Base-by-base conservation (phyloP, 2,329 filamentous ascomycete species). In the Colletotrichum viniferum region DNA sequence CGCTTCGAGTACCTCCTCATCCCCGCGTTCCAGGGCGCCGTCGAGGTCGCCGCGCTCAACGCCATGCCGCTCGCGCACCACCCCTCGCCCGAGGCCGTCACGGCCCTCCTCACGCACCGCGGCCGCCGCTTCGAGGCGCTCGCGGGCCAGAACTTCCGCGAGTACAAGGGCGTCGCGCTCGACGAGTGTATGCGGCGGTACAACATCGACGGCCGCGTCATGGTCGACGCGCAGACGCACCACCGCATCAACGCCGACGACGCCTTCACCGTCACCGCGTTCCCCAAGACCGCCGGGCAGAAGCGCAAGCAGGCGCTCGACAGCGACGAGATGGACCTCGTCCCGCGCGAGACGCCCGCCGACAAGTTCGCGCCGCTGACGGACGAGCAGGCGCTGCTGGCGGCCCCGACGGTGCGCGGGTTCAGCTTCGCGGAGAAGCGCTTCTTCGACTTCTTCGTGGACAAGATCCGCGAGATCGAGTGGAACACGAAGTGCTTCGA, bases 241-340 rank as follows among this genome's bases (percentile, higher is more conserved):
- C 92, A 95, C 14, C 91, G 95, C 38, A 94, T 96, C 82, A 95
- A 96, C 78, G 94, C 96, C 2, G 97, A 98, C 82, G 97, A 98
- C 78, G 91, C 90, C 1, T 91, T 96, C 79, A 36, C 18, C 7
- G 69, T 82, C 13, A 36, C 26, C 3, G 70, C 77, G 9, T 77
- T 81, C 10, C 77, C 71, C 2, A 76, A 78, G 24, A 21, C 43
- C 43, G 68, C 73, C 14, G 68, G 72, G 4, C 69, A 70, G 8
- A 78, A 77, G 58, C 73, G 77, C 8, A 79, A 78, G 21, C 75
- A 77, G 26, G 60, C 52, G 18, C 71, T 62, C 10, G 70, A 68
- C 10, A 74, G 68, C 63, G 73, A 76, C n/a, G 74, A 81, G 26
- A 76, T 79, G 18, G 79, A 80, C 13, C 79, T 80, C 24, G 76